Conservation (phyloP, 2,329 filamentous ascomycete species). For the Cladosporium sp. region DNA sequence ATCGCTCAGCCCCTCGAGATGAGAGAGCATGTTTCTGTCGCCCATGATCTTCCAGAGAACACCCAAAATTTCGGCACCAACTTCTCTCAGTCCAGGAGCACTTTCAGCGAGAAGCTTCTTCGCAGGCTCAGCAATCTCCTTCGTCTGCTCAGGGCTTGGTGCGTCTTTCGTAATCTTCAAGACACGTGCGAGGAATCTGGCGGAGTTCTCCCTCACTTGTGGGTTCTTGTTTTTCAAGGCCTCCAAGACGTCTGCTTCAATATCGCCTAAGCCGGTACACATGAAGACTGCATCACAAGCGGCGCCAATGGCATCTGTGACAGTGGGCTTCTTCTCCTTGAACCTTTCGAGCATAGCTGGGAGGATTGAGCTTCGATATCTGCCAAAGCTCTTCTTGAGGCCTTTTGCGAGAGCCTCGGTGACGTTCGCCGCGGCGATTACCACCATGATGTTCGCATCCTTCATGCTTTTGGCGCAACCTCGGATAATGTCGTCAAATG, state of each 20-base stretch:
- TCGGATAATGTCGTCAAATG: slow-evolving; percentile 78
- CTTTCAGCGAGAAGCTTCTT: slow-evolving; percentile 91
- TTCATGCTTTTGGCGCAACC: slow-evolving; percentile 96
- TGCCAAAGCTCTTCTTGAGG: slow-evolving; percentile 70
- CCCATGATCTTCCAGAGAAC: slow-evolving; percentile 99
- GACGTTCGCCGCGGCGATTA: slow-evolving; percentile 88
- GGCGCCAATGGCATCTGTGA: slow-evolving; percentile 80
- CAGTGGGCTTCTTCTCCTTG: slow-evolving; percentile 92
- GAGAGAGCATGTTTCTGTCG: slow-evolving; percentile 88
- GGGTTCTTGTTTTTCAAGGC: slow-evolving; percentile 93
- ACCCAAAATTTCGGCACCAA: slow-evolving; percentile 86
- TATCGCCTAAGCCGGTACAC: slow-evolving; percentile 71
- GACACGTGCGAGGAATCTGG: slow-evolving; percentile 87
- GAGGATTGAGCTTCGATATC: slow-evolving; percentile 77
- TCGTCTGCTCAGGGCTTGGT: slow-evolving; percentile 78
- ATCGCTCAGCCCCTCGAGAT: slow-evolving; percentile 88
- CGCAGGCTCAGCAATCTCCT: slow-evolving; percentile 76
- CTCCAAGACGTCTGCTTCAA: slow-evolving; percentile 82
- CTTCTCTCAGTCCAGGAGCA: slow-evolving; percentile 77
- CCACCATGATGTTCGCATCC: slow-evolving; percentile 93
- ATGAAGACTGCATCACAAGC: slow-evolving; percentile 71
- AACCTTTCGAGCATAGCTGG: slow-evolving; percentile 88
- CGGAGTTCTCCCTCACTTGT: slow-evolving; percentile 91
- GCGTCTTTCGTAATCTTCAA: slow-evolving; percentile 78
- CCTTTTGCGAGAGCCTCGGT: slow-evolving; percentile 86